Evolutionary conservation across 176 grass and related monocot genomes (phyloP).

Genomic region (Oryza longistaminata): DNA sequence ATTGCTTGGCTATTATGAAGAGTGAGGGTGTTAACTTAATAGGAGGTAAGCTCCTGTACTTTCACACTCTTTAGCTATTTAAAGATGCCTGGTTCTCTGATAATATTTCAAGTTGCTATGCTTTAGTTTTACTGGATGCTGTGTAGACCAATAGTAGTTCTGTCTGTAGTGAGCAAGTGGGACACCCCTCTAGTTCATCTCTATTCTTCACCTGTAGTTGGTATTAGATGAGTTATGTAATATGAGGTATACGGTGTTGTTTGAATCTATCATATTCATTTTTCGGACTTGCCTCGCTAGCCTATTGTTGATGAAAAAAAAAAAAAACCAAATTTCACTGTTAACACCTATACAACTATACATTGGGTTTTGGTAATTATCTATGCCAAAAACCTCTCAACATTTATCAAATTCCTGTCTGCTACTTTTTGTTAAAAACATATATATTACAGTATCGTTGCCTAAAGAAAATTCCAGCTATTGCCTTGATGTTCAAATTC

Average conservation of each 20-base stretch:
- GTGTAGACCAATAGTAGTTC: background rate
- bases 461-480: background rate
- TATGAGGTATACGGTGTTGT: background rate
- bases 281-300: background rate
- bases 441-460: background rate
- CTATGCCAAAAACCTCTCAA: too few species aligned
- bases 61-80: background rate
- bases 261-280: background rate
- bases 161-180: conserved; percentile 4
- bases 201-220: conserved; percentile 9
- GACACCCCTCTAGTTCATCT: background rate
- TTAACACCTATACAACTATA: too few species aligned
- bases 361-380: background rate
- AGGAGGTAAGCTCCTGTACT: conserved; percentile 61
- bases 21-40: conserved; percentile 70
- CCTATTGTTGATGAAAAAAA: too few species aligned
- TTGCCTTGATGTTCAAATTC: background rate
- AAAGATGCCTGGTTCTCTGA: conserved; percentile 2
- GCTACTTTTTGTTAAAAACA: too few species aligned
- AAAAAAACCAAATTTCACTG: too few species aligned
- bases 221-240: background rate
- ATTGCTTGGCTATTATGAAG: conserved; percentile 87
- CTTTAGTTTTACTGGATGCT: background rate
- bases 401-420: too few species aligned
- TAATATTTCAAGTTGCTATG: background rate